Base-by-base conservation (phyloP, 1,139 yeast species). In the Komagataea norvegica region DNA sequence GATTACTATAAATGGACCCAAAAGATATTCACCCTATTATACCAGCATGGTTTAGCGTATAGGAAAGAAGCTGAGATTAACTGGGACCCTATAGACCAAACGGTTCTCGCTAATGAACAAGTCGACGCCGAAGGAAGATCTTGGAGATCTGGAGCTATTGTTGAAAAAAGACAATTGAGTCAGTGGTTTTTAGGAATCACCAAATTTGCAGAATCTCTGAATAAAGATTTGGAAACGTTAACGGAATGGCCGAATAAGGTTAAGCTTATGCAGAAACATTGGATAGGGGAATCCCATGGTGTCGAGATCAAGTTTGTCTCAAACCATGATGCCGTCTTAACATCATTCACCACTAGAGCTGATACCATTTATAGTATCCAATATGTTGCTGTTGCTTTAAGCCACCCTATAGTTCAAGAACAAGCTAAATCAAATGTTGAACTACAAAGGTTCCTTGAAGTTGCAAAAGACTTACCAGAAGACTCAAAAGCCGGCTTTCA, bases 131-230 rank as follows among this genome's bases (percentile, higher is more conserved):
- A 85, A 30, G 98, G 98, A 0, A 68, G 78, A 40, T 87, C 96
- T 0, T 91, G 98, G 98, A 73, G 98, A 59, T 87, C 96, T 3
- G 98, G 98, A 2, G 98, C 97, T 0, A 41, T 79, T 14, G 98
- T 89, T 0, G 96, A 91, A 57, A 87, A 86, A 59, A 72, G 68
- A 46, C 64, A 75, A 43, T 67, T 91, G 33, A 84, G 79, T 43
- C 98, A 91, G 56, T 91, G 98, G 98, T 91, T 91, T 54, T 67
- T 91, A 45, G 85, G 87, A 5, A 91, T 89, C 38, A 88, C 98
- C 1, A 70, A 80, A 44, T 87, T 74, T 60, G 95, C 95, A 1
- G 62, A 72, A 4, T 77, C 68, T 5, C 68, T 91, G 41, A 71
- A 74, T 38, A 56, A 65, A 7, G 97, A 89, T 58, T 60, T 91